Conservation (phyloP, 2,329 filamentous ascomycete species). For the Aspergillus latus region DNA sequence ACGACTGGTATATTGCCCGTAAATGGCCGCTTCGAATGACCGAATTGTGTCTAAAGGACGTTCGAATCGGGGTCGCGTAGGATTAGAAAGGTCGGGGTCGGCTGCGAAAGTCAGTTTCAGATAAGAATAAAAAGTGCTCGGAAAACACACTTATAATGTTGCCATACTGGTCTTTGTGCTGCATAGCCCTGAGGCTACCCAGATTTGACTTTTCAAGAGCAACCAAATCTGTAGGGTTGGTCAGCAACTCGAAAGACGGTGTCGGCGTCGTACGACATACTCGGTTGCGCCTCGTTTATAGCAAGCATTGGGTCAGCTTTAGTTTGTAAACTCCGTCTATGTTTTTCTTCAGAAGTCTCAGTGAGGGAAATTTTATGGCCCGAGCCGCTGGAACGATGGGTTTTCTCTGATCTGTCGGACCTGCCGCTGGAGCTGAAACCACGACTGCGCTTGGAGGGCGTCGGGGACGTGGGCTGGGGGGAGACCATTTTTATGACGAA, state of each 20-base stretch:
- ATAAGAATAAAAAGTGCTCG: background rate
- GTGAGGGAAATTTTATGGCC: conserved; percentile 46
- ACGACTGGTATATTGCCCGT: conserved; percentile 70
- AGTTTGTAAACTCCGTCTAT: conserved; percentile 68
- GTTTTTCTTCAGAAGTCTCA: conserved; percentile 73
- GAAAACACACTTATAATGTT: conserved; percentile 72
- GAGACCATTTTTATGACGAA: conserved; percentile 34
- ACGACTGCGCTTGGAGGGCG: conserved; percentile 35
- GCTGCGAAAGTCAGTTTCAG: conserved; percentile 51
- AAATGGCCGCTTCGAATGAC: conserved; percentile 90
- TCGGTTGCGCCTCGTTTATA: conserved; percentile 84
- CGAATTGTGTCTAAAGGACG: conserved; percentile 93
- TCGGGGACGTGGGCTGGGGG: conserved; percentile 29
- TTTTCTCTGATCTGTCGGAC: conserved; percentile 55
- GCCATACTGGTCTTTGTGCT: conserved; percentile 76
- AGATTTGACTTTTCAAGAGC: conserved; percentile 66
- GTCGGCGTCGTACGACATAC: conserved; percentile 50
- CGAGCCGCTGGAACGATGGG: conserved; percentile 41
- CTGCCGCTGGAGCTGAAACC: conserved; percentile 58
- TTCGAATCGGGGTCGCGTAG: conserved; percentile 86
- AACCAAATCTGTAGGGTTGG: conserved; percentile 55
- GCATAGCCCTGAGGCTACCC: conserved; percentile 68
- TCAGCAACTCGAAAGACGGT: background rate
- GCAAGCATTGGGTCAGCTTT: conserved; percentile 92
- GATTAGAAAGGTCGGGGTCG: conserved; percentile 93